Percentiles rank a stretch among this genome's conserved stretches.
Conservation (phyloP, 768 basidiomycete genomes). For the Tricholomella constricta region DNA sequence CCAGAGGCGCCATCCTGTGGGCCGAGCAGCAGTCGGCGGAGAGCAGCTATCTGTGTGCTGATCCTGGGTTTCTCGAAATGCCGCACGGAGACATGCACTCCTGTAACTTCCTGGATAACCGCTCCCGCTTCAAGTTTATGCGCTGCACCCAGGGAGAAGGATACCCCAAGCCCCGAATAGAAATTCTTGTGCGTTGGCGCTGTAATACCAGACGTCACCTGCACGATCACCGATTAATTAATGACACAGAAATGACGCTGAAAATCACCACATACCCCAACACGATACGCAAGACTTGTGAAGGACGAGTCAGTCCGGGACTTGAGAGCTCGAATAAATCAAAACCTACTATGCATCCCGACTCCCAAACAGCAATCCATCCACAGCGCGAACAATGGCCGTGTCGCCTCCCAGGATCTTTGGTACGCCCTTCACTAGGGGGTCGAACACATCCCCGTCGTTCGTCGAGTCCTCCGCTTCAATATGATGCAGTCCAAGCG, state of each 20-base stretch:
- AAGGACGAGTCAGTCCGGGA: background rate
- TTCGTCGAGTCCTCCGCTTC: constrained; percentile 64
- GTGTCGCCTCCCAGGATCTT: constrained; percentile 51
- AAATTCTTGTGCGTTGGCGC: constrained; percentile 58
- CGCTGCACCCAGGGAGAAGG: constrained; percentile 60
- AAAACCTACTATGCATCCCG: constrained; percentile 68
- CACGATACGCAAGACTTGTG: constrained; percentile 63
- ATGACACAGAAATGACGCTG: background rate
- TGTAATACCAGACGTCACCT: constrained; percentile 63
- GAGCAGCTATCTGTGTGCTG: constrained; percentile 78
- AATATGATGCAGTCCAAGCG: constrained; percentile 73
- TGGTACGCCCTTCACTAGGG: constrained; percentile 48
- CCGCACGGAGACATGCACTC: constrained; percentile 64
- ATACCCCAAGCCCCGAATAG: constrained; percentile 63
- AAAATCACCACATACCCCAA: constrained; percentile 50
- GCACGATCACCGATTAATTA: background rate
- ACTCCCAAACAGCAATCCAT: constrained; percentile 71
- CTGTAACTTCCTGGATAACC: constrained; percentile 62
- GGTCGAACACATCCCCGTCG: constrained; percentile 65
- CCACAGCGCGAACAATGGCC: constrained; percentile 62
- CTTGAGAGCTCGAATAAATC: background rate
- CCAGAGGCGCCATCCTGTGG: constrained; percentile 39
- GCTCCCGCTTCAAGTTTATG: constrained; percentile 65
- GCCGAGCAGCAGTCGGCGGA: constrained; percentile 64
- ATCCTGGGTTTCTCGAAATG: constrained; percentile 57